phyloP scores from a whole-genome alignment of 2,329 filamentous ascomycete genomes.

The Claviceps africana region DNA sequence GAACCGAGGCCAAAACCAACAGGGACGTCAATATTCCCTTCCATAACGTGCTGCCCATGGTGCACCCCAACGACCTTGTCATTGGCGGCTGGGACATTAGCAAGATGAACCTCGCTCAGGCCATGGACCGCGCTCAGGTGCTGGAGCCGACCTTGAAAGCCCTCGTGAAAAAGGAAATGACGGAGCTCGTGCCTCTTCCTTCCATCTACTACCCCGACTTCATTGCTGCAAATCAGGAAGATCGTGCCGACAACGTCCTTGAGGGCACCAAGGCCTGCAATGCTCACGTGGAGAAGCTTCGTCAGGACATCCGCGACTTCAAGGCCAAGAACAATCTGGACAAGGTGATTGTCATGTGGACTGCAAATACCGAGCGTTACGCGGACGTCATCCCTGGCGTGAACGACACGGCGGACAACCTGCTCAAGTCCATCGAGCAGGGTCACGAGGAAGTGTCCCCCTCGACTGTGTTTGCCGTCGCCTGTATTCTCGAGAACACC shows the following conservation, averaged over 20 bases:
- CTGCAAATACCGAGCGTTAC: conserved; percentile 95
- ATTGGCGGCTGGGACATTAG: conserved; percentile 98
- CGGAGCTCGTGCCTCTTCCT: conserved; percentile 72
- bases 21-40: conserved; percentile 94
- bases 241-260: conserved; percentile 83
- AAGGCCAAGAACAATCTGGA: conserved; percentile 73
- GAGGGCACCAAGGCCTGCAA: conserved; percentile 69
- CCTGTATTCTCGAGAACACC: conserved; percentile 74
- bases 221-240: conserved; percentile 96
- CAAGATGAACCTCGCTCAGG: conserved; percentile 69
- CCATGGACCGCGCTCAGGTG: conserved; percentile 92
- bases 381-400: conserved; percentile 76
- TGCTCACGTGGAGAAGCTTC: conserved; percentile 85
- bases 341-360: conserved; percentile 97
- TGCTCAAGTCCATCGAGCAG: conserved; percentile 71
- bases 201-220: conserved; percentile 99
- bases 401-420: conserved; percentile 93
- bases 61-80: conserved; percentile 89
- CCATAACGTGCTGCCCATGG: conserved; percentile 87
- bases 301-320: conserved; percentile 88
- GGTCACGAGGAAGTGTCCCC: conserved; percentile 88
- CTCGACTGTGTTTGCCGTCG: conserved; percentile 90
- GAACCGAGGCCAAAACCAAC: conserved; percentile 67
- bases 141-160: conserved; percentile 90
- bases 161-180: conserved; percentile 86